Conservation (phyloP, 1,284 basidiomycete genomes). For the Pisolithus thermaeus region DNA sequence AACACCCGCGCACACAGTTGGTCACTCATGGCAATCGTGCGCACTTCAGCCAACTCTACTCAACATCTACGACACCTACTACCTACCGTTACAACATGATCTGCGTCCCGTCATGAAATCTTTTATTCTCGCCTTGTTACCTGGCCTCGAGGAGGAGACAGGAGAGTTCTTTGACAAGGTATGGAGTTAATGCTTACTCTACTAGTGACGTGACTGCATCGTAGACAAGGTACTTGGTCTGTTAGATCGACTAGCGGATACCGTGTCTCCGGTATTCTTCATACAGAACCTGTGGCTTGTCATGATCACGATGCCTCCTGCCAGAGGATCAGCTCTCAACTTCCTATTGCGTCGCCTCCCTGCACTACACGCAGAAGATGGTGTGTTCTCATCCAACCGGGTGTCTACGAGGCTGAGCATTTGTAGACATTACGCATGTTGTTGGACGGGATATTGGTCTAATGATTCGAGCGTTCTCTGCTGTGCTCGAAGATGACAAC, state of each 20-base stretch:
- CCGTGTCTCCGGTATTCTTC: conserved; percentile 85
- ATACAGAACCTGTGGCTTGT: conserved; percentile 93
- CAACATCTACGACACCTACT: conserved; percentile 85
- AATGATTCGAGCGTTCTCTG: conserved; percentile 87
- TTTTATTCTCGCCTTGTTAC: conserved; percentile 87
- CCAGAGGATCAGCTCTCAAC: conserved; percentile 84
- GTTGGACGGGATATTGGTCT: conserved; percentile 86
- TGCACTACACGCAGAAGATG: conserved; percentile 61
- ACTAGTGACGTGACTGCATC: conserved; percentile 10
- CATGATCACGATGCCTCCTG: conserved; percentile 85
- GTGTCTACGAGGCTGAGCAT: conserved; percentile 3
- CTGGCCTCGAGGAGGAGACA: conserved; percentile 93
- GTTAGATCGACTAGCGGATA: conserved; percentile 77
- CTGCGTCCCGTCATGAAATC: conserved; percentile 91
- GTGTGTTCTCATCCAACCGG: conserved; percentile 30
- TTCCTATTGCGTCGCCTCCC: conserved; percentile 81
- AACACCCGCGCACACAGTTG: neutral
- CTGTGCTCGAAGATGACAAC: conserved; percentile 87
- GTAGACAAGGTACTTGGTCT: conserved; percentile 67
- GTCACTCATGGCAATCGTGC: conserved; percentile 1
- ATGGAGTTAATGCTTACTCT: conserved; percentile 11
- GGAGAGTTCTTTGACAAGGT: conserved; percentile 97
- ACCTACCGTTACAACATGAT: conserved; percentile 78
- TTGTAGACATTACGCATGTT: conserved; percentile 62
- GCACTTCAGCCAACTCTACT: conserved; percentile 70